Conservation (phyloP, 495 filamentous ascomycete species). For the Viridothelium virens region DNA sequence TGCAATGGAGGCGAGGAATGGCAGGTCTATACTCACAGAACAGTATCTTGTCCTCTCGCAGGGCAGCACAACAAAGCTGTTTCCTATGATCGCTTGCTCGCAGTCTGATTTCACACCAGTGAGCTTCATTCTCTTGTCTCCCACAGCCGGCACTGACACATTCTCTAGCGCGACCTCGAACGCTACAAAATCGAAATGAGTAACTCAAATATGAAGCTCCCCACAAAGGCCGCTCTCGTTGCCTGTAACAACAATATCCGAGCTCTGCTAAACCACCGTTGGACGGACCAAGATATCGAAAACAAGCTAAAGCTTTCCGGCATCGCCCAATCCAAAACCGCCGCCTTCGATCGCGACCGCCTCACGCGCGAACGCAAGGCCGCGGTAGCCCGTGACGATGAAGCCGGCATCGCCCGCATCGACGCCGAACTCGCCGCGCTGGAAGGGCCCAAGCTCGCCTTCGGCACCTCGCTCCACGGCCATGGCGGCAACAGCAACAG, state of each 20-base stretch:
- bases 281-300: conserved; percentile 71
- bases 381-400: conserved; percentile 57
- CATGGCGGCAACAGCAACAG: conserved; percentile 15
- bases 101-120: conserved; percentile 68
- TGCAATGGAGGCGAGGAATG: conserved; percentile 59
- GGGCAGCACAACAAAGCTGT: conserved; percentile 68
- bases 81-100: conserved; percentile 77
- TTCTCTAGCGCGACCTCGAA: conserved; percentile 60
- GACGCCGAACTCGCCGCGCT: conserved; percentile 62
- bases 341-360: conserved; percentile 55
- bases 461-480: conserved; percentile 51
- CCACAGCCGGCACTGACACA: conserved; percentile 12
- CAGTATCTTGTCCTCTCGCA: conserved; percentile 65
- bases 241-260: conserved; percentile 78
- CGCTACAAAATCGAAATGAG: conserved; percentile 72
- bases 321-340: conserved; percentile 43
- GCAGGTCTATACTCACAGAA: conserved; percentile 65
- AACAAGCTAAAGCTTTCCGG: conserved; percentile 63
- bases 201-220: conserved; percentile 61
- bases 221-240: conserved; percentile 55
- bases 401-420: conserved; percentile 49
- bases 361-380: conserved; percentile 53
- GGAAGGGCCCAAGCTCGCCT: conserved; percentile 60
- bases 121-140: conserved; percentile 20
- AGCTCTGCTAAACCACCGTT: conserved; percentile 62